Evolutionary conservation across 371 early-diverging fungal species (phyloP).

Genomic region (Blakeslea trispora): DNA sequence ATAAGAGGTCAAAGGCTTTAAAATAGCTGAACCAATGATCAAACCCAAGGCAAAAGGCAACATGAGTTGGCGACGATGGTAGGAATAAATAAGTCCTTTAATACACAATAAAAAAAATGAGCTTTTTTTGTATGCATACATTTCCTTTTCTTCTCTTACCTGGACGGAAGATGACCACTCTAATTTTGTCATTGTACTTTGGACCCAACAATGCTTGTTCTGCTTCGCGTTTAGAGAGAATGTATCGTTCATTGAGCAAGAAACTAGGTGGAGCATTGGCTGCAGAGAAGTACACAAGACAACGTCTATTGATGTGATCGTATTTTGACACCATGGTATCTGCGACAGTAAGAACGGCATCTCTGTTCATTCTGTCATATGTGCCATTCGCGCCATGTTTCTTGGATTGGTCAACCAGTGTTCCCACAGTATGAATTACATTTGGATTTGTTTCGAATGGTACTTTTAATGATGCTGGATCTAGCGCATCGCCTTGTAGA

Average conservation of each 20-base stretch:
- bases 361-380: slow-evolving; percentile 30
- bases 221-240: slow-evolving; percentile 29
- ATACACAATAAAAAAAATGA: too few species aligned
- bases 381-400: slow-evolving; percentile 24
- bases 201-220: slow-evolving; percentile 23
- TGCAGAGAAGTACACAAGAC: slow-evolving; percentile 33
- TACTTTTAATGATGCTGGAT: slow-evolving; percentile 6
- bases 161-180: slow-evolving; percentile 32
- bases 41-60: slow-evolving; percentile 29
- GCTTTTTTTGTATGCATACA: neutral
- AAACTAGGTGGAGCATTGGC: slow-evolving; percentile 27
- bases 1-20: slow-evolving; percentile 27
- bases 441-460: slow-evolving; percentile 20
- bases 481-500: slow-evolving; percentile 28
- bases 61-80: slow-evolving; percentile 24
- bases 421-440: slow-evolving; percentile 33
- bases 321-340: slow-evolving; percentile 22
- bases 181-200: slow-evolving; percentile 19
- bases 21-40: slow-evolving; percentile 25
- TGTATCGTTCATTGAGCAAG: slow-evolving; percentile 26
- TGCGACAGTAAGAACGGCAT: slow-evolving; percentile 27
- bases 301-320: slow-evolving; percentile 16
- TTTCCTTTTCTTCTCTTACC: slow-evolving; percentile 13
- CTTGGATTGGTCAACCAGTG: slow-evolving; percentile 22
- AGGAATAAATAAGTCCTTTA: slow-evolving; percentile 31